Conservation (phyloP, 306 rosid species). For the Vachellia pachyceras region DNA sequence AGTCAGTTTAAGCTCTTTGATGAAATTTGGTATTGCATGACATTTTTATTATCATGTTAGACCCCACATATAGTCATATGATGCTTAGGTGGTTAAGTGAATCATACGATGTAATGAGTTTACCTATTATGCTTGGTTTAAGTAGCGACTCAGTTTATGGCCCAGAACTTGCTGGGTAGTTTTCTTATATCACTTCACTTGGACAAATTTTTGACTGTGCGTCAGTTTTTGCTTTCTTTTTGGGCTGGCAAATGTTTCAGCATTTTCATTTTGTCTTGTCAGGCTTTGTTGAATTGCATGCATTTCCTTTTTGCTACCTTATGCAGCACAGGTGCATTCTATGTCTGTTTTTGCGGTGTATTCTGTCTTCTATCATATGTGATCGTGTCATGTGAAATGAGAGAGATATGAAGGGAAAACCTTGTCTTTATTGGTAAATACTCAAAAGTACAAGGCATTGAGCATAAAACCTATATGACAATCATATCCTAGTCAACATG, state of each 20-base stretch:
- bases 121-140: slow-evolving; percentile 7
- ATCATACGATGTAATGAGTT: not conserved
- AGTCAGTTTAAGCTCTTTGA: slow-evolving; percentile 40
- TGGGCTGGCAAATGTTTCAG: not conserved
- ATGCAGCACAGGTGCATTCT: not conserved
- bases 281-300: not conserved
- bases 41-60: slow-evolving; percentile 14
- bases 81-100: slow-evolving; percentile 22
- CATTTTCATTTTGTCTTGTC: not conserved
- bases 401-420: not conserved
- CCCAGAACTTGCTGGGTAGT: slow-evolving; percentile 7
- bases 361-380: slow-evolving; percentile 9
- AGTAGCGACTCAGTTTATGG: slow-evolving; percentile 2
- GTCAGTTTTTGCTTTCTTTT: not conserved
- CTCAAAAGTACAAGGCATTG: not conserved
- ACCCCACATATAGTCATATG: not conserved
- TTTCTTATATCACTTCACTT: not conserved
- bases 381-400: not conserved
- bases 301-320: not conserved
- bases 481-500: not conserved
- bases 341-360: not conserved
- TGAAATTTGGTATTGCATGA: slow-evolving; percentile 14
- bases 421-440: not conserved
- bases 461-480: not conserved
- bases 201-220: not conserved